phyloP scores from a whole-genome alignment of 2,329 filamentous ascomycete genomes.

The Iodosphaeria phyllophila region DNA sequence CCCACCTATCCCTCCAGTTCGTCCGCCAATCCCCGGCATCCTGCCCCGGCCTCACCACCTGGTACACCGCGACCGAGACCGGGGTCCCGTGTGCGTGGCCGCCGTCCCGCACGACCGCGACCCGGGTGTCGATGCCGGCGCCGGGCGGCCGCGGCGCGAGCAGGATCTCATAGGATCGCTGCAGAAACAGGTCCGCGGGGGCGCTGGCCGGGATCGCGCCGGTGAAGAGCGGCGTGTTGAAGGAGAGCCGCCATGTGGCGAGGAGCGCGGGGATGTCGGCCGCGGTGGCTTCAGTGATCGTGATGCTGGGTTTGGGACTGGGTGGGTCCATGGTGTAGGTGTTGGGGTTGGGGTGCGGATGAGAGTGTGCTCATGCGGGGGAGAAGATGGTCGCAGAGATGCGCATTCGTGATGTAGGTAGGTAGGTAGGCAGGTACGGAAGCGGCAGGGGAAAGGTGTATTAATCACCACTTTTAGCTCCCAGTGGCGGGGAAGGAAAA shows the following conservation, averaged over 20 bases:
- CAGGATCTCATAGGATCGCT: constrained; percentile 3
- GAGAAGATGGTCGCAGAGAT: no score
- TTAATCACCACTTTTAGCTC: no score
- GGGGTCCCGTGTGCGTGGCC: constrained; percentile 1
- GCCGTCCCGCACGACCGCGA: constrained; percentile 3
- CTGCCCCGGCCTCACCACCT: constrained; percentile 2
- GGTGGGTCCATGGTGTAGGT: neutral
- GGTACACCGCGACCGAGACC: constrained; percentile 4
- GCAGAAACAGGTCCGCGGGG: constrained; percentile 3
- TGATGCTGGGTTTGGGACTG: neutral
- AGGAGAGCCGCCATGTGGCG: constrained; percentile 3
- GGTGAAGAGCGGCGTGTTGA: constrained; percentile 3
- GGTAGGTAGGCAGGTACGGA: no score
- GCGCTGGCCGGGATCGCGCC: constrained; percentile 3
- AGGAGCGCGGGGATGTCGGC: constrained; percentile 4
- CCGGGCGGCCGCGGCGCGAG: neutral
- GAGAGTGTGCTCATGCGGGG: no score
- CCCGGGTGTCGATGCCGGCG: neutral
- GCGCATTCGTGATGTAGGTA: no score
- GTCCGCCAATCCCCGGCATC: constrained; percentile 1
- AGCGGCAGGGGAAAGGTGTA: no score
- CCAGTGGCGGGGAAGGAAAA: no score
- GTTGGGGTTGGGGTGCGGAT: neutral
- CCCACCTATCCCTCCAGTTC: constrained; percentile 4
- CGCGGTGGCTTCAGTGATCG: constrained; percentile 1